Evolutionary conservation across 139 green algal species (phyloP).

Genomic region (Gonium pectorale): DNA sequence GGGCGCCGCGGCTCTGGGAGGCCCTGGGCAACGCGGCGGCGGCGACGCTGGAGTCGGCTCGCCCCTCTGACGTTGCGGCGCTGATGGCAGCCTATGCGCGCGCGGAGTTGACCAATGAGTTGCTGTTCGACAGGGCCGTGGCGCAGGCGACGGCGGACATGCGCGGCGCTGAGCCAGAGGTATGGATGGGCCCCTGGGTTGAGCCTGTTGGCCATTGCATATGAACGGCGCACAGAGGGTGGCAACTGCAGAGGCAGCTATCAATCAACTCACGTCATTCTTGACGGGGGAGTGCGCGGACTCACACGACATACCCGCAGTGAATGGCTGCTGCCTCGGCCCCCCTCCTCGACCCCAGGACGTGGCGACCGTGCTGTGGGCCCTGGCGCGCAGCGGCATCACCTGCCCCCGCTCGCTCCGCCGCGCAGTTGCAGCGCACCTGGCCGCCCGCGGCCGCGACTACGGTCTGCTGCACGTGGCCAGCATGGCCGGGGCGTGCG

Average conservation of each 20-base stretch:
- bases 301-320: no score
- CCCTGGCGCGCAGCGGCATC: not conserved
- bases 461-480: not conserved
- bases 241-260: no score
- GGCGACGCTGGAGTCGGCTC: not conserved
- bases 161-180: not conserved
- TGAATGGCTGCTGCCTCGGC: no score
- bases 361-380: constrained; percentile 8
- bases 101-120: not conserved
- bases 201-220: no score
- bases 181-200: no score
- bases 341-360: not conserved
- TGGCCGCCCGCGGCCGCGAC: not conserved
- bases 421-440: not conserved
- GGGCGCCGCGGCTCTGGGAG: not conserved
- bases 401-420: not conserved
- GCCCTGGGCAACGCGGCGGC: not conserved
- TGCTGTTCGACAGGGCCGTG: not conserved
- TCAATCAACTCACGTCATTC: no score
- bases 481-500: not conserved
- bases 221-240: no score
- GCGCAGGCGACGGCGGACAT: not conserved
- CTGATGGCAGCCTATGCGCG: not conserved
- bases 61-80: not conserved
- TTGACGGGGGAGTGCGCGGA: no score